A percentile compares a stretch with the other conserved stretches of the same genome.
phyloP scores from a whole-genome alignment of 2,329 filamentous ascomycete species.

The Rhinocladiella similis region DNA sequence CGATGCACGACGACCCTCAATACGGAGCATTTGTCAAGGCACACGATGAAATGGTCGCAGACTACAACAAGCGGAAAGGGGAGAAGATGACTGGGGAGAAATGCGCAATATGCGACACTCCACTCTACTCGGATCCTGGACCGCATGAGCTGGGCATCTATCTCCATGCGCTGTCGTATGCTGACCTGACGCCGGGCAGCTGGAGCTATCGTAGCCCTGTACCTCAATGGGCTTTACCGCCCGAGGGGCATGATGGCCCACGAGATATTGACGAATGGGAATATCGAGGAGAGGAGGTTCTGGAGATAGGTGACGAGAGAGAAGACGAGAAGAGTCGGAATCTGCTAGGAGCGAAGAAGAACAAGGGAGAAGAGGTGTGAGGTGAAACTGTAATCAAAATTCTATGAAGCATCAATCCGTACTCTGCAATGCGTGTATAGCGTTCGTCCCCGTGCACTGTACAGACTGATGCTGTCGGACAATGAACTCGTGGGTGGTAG shows the following conservation, averaged over 20 bases:
- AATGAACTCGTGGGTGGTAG: neutral
- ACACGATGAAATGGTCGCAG: conserved; percentile 81
- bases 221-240: conserved; percentile 84
- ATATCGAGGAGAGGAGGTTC: conserved; percentile 35
- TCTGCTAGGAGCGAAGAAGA: conserved; percentile 21
- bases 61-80: conserved; percentile 85
- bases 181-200: conserved; percentile 69
- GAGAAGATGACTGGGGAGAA: conserved; percentile 88
- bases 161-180: conserved; percentile 88
- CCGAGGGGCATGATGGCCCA: conserved; percentile 69
- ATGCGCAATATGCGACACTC: conserved; percentile 80
- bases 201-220: conserved; percentile 88
- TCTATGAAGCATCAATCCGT: neutral
- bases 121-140: conserved; percentile 90
- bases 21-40: conserved; percentile 25
- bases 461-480: too few species aligned
- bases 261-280: conserved; percentile 59
- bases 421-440: neutral
- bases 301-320: conserved; percentile 39
- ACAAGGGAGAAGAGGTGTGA: conserved; percentile 16
- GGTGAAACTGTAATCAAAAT: neutral
- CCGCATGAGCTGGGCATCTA: conserved; percentile 88
- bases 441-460: too few species aligned
- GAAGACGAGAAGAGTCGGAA: conserved; percentile 29
- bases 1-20: conserved; percentile 21